Evolutionary conservation across 805 yeast species (phyloP).

Genomic region (Yamadazyma takamatsuzukensis): DNA sequence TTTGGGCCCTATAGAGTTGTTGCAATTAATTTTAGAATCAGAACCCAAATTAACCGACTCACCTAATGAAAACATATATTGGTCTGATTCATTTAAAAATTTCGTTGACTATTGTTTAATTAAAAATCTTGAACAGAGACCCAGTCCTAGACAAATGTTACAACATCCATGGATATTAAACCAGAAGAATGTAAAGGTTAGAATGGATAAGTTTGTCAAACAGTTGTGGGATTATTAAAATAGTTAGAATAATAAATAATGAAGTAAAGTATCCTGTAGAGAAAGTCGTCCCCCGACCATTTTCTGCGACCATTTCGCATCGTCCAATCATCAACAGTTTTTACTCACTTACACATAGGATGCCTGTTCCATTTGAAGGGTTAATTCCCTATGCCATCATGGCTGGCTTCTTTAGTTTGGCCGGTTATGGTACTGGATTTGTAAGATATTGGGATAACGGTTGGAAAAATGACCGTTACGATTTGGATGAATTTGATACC

Average conservation of each 20-base stretch:
- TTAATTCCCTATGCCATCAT: conserved; percentile 44
- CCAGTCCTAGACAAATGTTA: conserved; percentile 91
- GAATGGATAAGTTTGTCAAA: conserved; percentile 81
- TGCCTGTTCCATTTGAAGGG: conserved; percentile 49
- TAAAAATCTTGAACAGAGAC: conserved; percentile 75
- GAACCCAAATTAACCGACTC: conserved; percentile 79
- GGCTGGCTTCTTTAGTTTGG: conserved; percentile 43
- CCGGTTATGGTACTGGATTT: conserved; percentile 44
- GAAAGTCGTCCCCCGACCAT: no score
- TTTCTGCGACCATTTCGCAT: no score
- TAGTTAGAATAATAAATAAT: no score
- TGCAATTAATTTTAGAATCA: conserved; percentile 75
- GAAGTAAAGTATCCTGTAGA: no score
- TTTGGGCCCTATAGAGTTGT: conserved; percentile 74
- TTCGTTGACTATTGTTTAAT: conserved; percentile 78
- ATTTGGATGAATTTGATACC: conserved; percentile 42
- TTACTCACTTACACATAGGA: conserved; percentile 12
- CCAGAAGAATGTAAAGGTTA: conserved; percentile 66
- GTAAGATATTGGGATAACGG: conserved; percentile 49
- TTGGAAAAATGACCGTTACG: conserved; percentile 44
- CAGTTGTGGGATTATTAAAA: conserved; percentile 55
- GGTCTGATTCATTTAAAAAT: conserved; percentile 82
- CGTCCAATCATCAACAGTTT: no score
- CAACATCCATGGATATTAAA: conserved; percentile 90
- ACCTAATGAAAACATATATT: conserved; percentile 66